phyloP scores from a whole-genome alignment of 495 filamentous ascomycete genomes.

The Neurospora sp. region DNA sequence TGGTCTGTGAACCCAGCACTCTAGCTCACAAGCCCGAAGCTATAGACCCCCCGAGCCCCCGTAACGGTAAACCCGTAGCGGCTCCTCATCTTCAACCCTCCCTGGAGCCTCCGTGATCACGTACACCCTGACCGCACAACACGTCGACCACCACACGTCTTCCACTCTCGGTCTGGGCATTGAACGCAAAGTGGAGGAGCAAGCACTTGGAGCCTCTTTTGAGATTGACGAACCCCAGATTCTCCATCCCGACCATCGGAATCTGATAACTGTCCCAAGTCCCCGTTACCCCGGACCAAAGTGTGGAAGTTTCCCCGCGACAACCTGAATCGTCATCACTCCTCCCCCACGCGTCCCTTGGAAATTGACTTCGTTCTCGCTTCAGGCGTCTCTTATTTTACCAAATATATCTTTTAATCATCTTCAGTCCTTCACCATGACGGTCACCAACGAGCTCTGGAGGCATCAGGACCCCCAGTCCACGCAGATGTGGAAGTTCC shows the following conservation, averaged over 20 bases:
- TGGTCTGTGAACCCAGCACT: background rate
- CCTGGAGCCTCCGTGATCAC: background rate
- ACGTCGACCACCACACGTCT: background rate
- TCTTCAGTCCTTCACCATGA: slow-evolving; percentile 13
- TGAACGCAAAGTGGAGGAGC: background rate
- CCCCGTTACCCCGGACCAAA: background rate
- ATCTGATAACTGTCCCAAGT: background rate
- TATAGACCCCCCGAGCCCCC: background rate
- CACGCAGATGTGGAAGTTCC: slow-evolving; percentile 62
- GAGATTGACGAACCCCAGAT: background rate
- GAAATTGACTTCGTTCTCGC: background rate
- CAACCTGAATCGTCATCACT: background rate
- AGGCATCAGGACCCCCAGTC: slow-evolving; percentile 52
- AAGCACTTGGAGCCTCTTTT: background rate
- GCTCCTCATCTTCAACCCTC: background rate
- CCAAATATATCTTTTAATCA: background rate
- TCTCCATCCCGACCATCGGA: background rate
- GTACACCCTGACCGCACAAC: background rate
- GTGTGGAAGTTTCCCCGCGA: background rate
- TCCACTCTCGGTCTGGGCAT: background rate
- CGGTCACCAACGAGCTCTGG: slow-evolving; percentile 50
- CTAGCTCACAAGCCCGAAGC: background rate
- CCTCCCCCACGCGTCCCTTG: background rate
- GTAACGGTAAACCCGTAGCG: background rate
- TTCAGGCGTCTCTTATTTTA: background rate